A percentile compares a stretch with the other conserved stretches of the same genome.
phyloP scores from a whole-genome alignment of 2,329 filamentous ascomycete genomes.

The Madurella fahalii region DNA sequence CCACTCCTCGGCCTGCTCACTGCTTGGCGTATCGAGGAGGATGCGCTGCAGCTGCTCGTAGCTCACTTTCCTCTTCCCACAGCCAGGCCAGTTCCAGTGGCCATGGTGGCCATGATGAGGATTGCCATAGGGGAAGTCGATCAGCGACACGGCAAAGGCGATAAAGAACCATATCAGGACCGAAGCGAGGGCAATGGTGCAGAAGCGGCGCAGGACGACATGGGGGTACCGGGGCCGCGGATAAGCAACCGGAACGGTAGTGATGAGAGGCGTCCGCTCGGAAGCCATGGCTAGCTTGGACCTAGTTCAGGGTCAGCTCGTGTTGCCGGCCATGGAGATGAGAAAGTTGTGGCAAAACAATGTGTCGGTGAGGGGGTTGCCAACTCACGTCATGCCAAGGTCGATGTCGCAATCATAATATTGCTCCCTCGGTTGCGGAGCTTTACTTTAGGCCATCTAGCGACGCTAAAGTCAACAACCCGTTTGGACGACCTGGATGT shows the following conservation, averaged over 20 bases:
- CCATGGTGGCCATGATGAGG: conserved; percentile 31
- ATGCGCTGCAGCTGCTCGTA: conserved; percentile 53
- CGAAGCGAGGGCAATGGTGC: conserved; percentile 57
- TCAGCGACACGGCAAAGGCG: conserved; percentile 41
- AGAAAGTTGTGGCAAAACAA: too few relatives aligned
- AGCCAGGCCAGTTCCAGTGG: conserved; percentile 28
- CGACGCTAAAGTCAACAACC: too few relatives aligned
- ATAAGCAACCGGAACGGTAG: conserved; percentile 55
- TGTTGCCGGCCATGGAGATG: too few relatives aligned
- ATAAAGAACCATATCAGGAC: conserved; percentile 49
- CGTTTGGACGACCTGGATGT: too few relatives aligned
- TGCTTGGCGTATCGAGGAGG: conserved; percentile 55
- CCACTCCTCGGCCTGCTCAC: conserved; percentile 62
- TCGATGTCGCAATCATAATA: background rate
- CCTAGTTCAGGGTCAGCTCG: background rate
- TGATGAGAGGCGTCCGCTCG: conserved; percentile 65
- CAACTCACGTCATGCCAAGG: background rate
- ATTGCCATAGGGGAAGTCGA: conserved; percentile 31
- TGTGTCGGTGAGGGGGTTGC: background rate
- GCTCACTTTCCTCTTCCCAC: conserved; percentile 31
- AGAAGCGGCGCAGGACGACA: conserved; percentile 60
- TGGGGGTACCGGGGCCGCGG: conserved; percentile 55
- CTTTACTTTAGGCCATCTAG: too few relatives aligned
- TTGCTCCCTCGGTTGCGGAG: too few relatives aligned
- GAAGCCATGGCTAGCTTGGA: conserved; percentile 32